Conservation (phyloP, 345 rosid species). For the Eucalyptus melliodora region DNA sequence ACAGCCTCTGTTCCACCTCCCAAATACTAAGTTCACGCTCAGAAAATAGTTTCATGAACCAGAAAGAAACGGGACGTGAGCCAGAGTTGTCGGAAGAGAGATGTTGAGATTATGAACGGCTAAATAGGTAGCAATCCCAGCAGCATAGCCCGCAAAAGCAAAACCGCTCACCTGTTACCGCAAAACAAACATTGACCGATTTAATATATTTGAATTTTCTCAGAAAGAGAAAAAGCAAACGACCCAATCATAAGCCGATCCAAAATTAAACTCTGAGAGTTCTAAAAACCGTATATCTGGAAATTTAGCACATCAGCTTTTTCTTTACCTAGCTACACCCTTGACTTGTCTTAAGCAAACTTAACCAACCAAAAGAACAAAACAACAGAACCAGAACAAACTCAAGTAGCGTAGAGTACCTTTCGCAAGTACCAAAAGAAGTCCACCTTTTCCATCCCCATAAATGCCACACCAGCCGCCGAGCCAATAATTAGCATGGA, state of each 20-base stretch:
- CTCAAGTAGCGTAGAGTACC: conserved; percentile 17
- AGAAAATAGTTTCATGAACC: conserved; percentile 18
- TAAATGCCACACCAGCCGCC: conserved; percentile 94
- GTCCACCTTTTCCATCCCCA: conserved; percentile 99
- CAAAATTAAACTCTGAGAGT: not conserved
- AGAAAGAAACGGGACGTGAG: conserved; percentile 47
- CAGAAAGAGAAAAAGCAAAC: not conserved
- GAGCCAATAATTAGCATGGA: conserved; percentile 91
- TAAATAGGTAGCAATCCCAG: conserved; percentile 58
- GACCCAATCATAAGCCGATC: not conserved
- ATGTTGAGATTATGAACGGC: conserved; percentile 26
- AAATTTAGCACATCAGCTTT: not conserved
- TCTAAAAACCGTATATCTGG: not conserved
- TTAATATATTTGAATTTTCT: not conserved
- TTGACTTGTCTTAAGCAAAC: not conserved
- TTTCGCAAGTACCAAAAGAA: conserved; percentile 94
- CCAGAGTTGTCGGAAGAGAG: conserved; percentile 42
- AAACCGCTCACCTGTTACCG: conserved; percentile 78
- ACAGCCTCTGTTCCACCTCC: not conserved
- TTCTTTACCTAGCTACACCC: not conserved
- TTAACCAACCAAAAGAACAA: not conserved
- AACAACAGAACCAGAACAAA: not conserved
- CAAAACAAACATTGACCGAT: not conserved
- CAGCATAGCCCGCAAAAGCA: conserved; percentile 86
- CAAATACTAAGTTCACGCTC: not conserved